Evolutionary conservation across 1,284 basidiomycete species (phyloP), one percentile per base, ranked within the genome.

Genomic region (Rhodotorula glutinis): DNA sequence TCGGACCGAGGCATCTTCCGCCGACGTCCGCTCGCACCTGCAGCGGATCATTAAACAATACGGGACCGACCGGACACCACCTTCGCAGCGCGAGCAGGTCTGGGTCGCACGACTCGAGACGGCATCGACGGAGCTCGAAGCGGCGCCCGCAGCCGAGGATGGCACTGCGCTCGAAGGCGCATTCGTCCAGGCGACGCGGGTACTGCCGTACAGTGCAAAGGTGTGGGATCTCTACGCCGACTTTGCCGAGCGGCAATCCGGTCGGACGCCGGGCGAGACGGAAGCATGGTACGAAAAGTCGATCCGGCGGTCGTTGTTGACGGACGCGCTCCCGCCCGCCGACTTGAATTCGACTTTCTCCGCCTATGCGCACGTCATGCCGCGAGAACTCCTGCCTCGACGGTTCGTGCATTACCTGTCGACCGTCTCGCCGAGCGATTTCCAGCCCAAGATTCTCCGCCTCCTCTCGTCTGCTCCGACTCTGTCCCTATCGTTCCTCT

Each of bases 41-140:
- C 25, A 59, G 25, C 30, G 63, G 27, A 56, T 65, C 62, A 59
- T 65, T 7, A 54, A 61, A 25, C 33, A 21, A 1, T 69, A 59
- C 69, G 66, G 62, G 4, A 30, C 43, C 23, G 17, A 52, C 19
- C n/a, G 62, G 40, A 58, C 65, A 1, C 27, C 58, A 2, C 43
- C 57, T 2, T 43, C 53, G 17, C 56, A 59, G 30, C 54, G 51
- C n/a, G 66, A 67, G 33, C 62, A 69, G 23, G 47, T 66, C 46
- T 73, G 72, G 72, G 66, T 69, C 47, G 69, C 66, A 14, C 62
- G 64, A 0, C 29, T 69, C 59, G 67, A 71, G 59, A 64, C 66
- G 40, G 49, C 43, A 5, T 29, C 49, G 4, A 49, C 57, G 17
- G n/a, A 33, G 33, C 55, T 65, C 25, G 23, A 53, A 2, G 7